Evolutionary conservation across 164 flowering plant species (phyloP).

Genomic region (Magnolia officinalis): DNA sequence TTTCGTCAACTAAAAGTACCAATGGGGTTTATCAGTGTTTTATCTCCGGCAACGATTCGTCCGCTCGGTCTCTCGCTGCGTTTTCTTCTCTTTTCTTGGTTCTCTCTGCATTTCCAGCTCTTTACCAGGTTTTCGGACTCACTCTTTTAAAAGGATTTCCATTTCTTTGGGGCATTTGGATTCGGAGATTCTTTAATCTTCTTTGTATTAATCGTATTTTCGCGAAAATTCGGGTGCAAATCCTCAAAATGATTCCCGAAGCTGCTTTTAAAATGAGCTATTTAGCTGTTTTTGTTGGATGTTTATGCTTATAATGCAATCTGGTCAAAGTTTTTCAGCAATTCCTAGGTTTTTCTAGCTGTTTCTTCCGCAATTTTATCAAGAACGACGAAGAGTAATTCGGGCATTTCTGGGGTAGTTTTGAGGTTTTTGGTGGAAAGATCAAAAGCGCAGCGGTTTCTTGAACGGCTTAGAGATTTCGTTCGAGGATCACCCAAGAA

Average conservation of each 20-base stretch:
- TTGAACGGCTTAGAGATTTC: neutral
- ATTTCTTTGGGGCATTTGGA: too few relatives aligned
- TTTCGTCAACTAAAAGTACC: neutral
- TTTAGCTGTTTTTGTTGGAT: neutral
- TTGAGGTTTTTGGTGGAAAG: neutral
- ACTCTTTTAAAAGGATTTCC: too few relatives aligned
- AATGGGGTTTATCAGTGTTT: slow-evolving; percentile 11
- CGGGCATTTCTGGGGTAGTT: neutral
- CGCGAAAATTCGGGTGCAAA: neutral
- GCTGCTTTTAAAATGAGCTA: neutral
- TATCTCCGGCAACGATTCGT: neutral
- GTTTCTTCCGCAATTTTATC: neutral
- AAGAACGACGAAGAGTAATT: neutral
- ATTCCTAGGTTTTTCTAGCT: neutral
- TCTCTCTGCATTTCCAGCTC: neutral
- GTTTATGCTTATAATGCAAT: neutral
- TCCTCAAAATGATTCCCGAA: neutral
- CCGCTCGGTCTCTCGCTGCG: neutral
- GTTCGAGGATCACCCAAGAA: neutral
- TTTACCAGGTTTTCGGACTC: neutral
- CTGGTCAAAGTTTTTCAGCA: neutral
- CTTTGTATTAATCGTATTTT: too few relatives aligned
- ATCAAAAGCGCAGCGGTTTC: neutral
- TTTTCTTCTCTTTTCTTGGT: neutral
- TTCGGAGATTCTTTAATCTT: too few relatives aligned